Evolutionary conservation across 352 stramenopile species (phyloP), one percentile per base, ranked within the genome.

Genomic region (Nothophytophthora sp.): DNA sequence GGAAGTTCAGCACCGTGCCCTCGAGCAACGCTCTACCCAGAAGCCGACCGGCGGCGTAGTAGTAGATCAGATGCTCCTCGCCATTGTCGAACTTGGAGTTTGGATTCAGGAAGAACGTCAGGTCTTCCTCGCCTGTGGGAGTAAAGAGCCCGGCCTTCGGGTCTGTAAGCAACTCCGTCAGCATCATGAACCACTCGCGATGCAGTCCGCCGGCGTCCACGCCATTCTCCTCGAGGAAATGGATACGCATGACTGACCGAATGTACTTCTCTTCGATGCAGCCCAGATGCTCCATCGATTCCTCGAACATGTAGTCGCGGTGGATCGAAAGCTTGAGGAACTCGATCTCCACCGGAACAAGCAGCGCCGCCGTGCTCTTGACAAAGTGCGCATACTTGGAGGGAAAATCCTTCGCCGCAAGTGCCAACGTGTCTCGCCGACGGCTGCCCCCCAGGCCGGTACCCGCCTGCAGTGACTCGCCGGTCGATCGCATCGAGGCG

Each of bases 1-100:
- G 96, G 34, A 96, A 96, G 39, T 88, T 81, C 0, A 99, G 86
- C 19, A 98, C 75, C 45, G 98, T 96, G 28, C 92, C 84, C 58
- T 99, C 97, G 1, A 92, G 47, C 24, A 91, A 53, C 22, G 77
- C 70, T 3, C 81, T 64, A 0, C 85, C 82, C 1, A 95, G 33
- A 2, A 92, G 36, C 1, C 81, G 62, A 5, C 81, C 81, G 0
- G 68, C 55, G 3, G 64, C 78, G 16, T 85, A 74, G 50, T 75
- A 88, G 51, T 88, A 84, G n/a, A 72, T 48, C 40, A 92, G 50
- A 50, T 95, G 80, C 18, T 89, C 69, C 9, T 87, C 76, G 2
- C 77, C 83, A 20, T 81, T 71, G 16, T 85, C 60, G 7, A 77
- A 51, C 3, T 47, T 37, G 9, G 84, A 92, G 47, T 84, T 82